Evolutionary conservation across 2,329 filamentous ascomycete species (phyloP), one percentile per base, ranked within the genome.

Genomic region (Aspergillus hiratsukae): DNA sequence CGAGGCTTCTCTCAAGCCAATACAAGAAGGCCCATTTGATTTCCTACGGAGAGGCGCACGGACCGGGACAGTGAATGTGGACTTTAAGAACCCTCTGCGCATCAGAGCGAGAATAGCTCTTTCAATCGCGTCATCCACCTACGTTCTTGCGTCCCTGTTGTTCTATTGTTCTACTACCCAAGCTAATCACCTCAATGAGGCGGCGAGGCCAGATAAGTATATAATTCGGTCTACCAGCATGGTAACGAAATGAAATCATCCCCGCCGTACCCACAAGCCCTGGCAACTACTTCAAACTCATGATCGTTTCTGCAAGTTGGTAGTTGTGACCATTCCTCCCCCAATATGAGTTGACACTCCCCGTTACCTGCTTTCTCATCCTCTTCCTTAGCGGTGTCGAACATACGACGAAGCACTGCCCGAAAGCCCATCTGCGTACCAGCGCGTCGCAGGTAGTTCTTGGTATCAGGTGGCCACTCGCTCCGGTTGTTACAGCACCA

Each of bases 221-320:
- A 29, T 29, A 29, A 45, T 45, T 53, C 37, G 10, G 37, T 57
- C 55, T 57, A 53, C 45, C 35, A 41, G 2, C 28, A 52, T 50
- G 28, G 27, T 41, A 56, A 52, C 41, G 48, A 56, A 41, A 52
- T 51, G 10, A 53, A 28, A 52, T 57, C 43, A 57, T 57, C 54
- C 21, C 21, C 28, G 35, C 41, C 49, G 48, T 61, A 63, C 48
- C 64, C 68, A 56, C 67, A 72, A 40, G 57, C 58, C 49, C 62
- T 55, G 52, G 65, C 67, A 51, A 70, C 67, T 56, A 69, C 69
- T 27, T 64, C 66, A 64, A 72, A 74, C 58, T 75, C 71, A 58
- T 66, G 60, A 56, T 74, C 71, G 55, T 75, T 74, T 55, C 72
- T 66, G 61, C 72, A 75, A 51, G 59, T 58, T 41, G 66, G 64